A percentile compares a stretch with the other conserved stretches of the same genome.
Conservation (phyloP, 2,329 filamentous ascomycete genomes). For the Pseudocercospora fuligena region DNA sequence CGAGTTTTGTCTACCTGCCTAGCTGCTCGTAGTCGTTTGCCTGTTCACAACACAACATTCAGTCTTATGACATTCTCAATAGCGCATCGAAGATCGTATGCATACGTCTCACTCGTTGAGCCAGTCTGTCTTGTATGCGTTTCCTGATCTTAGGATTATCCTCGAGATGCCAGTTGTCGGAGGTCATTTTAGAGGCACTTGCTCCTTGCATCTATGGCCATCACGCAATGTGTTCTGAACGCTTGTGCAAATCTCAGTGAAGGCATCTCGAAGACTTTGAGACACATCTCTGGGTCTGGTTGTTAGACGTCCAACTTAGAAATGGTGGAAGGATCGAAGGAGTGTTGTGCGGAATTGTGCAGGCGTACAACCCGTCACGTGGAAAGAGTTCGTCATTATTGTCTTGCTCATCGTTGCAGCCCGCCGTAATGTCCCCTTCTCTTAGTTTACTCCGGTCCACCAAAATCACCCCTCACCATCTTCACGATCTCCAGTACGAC, state of each 20-base stretch:
- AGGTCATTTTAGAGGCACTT: not conserved
- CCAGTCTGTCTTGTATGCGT: conserved; percentile 3
- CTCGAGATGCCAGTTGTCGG: not conserved
- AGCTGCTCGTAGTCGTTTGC: not conserved
- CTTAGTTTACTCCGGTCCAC: too few species aligned
- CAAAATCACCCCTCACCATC: too few species aligned
- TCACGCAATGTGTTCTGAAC: not conserved
- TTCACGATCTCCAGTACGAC: not conserved
- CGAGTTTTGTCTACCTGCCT: not conserved
- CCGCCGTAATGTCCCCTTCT: too few species aligned
- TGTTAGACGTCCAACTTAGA: not conserved
- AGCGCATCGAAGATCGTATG: too few species aligned
- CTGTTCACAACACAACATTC: not conserved
- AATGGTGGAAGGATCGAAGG: not conserved
- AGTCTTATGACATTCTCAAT: not conserved
- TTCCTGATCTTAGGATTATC: conserved; percentile 1
- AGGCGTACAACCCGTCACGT: not conserved
- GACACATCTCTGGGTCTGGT: too few species aligned
- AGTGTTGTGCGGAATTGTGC: not conserved
- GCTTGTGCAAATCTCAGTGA: not conserved
- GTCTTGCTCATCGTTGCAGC: too few species aligned
- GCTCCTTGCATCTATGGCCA: not conserved
- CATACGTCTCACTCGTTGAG: conserved; percentile 7
- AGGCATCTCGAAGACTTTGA: not conserved
- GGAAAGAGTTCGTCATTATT: too few species aligned